A percentile compares a stretch with the other conserved stretches of the same genome.
phyloP scores from a whole-genome alignment of 306 rosid species.

The Mucuna pruriens region DNA sequence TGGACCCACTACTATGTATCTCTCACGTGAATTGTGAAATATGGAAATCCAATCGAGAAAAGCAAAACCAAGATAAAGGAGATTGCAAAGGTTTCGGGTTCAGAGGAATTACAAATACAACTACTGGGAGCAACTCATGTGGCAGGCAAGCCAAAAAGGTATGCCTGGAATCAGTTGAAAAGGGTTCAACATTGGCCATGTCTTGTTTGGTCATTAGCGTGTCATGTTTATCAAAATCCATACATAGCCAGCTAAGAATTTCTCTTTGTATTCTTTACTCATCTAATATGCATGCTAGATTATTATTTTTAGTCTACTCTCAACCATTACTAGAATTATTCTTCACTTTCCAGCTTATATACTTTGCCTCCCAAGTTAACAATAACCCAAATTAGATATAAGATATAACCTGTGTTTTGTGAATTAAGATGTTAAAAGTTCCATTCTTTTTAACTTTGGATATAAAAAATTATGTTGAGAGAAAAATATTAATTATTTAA shows the following conservation, averaged over 20 bases:
- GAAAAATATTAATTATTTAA: no score
- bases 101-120: slow-evolving; percentile 5
- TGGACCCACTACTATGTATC: slow-evolving; percentile 23
- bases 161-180: slow-evolving; percentile 31
- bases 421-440: no score
- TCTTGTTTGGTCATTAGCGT: neutral
- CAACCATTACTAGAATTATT: neutral
- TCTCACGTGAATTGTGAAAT: slow-evolving; percentile 36
- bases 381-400: neutral
- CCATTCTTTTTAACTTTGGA: no score
- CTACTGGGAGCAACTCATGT: slow-evolving; percentile 36
- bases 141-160: slow-evolving; percentile 48
- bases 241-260: slow-evolving; percentile 2
- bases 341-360: slow-evolving; percentile 19
- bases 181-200: slow-evolving; percentile 23
- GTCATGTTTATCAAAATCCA: neutral
- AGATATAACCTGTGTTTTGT: no score
- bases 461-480: no score
- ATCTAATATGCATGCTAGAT: neutral
- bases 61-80: neutral
- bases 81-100: slow-evolving; percentile 27
- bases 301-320: no score
- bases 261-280: slow-evolving; percentile 13
- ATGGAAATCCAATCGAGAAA: slow-evolving; percentile 12
- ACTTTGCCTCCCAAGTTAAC: neutral